Conservation (phyloP, 305 asterid species). For the Fraxinus floribunda region DNA sequence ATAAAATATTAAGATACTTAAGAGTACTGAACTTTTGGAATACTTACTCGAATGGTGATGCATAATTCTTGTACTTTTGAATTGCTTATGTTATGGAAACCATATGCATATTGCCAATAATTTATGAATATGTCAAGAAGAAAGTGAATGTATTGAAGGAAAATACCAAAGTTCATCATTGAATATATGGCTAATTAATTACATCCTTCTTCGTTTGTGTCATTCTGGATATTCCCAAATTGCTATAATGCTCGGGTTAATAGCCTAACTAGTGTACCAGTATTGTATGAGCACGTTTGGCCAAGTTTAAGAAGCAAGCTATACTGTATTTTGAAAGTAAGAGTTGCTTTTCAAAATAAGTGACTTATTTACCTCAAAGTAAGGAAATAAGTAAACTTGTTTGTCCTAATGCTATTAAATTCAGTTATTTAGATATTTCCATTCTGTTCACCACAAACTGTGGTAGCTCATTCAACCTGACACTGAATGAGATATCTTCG, state of each 20-base stretch:
- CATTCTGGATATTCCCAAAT: not conserved
- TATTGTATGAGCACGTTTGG: not conserved
- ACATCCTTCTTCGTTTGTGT: not conserved
- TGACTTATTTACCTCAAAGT: not conserved
- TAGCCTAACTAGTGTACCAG: not conserved
- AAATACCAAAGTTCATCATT: not conserved
- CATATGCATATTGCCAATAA: not conserved
- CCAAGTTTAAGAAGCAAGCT: not conserved
- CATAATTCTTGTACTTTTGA: not conserved
- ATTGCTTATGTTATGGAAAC: not conserved
- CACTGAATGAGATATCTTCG: not conserved
- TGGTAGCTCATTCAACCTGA: not conserved
- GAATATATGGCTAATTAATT: not conserved
- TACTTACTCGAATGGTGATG: not conserved
- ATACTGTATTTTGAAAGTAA: not conserved
- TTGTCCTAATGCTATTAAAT: not conserved
- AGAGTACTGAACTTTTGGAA: not conserved
- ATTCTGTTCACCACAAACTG: not conserved
- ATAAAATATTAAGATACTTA: not conserved
- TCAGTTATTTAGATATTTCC: not conserved
- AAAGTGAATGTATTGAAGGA: not conserved
- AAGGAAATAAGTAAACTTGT: not conserved
- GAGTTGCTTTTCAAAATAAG: not conserved
- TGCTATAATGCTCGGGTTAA: not conserved
- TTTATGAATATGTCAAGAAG: not conserved